A percentile compares a stretch with the other conserved stretches of the same genome.
These are phyloP conservation scores for Neoscytalidium dimidiatum DNA, from an alignment of 2,329 filamentous ascomycete genomes.

Conservation along the genomic window DNA sequence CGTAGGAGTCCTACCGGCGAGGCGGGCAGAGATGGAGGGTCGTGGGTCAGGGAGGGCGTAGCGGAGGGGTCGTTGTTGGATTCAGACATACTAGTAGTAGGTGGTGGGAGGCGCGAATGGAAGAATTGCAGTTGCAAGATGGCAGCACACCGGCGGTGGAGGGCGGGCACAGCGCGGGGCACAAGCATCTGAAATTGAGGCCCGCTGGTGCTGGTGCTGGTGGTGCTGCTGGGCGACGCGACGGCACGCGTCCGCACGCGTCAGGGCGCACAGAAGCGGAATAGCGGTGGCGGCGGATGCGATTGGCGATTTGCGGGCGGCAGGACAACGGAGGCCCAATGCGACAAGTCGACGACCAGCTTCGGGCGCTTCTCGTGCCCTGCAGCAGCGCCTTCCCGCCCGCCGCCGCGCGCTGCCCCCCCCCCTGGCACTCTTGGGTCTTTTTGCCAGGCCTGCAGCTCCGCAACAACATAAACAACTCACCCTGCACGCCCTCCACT, in stretches of 20 bases:
- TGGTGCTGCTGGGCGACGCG: neutral
- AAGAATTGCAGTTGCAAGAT: too few species aligned
- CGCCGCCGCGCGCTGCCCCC: neutral
- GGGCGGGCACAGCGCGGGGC: neutral
- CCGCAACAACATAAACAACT: slow-evolving; percentile 15
- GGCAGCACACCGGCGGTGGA: neutral
- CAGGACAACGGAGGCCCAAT: neutral
- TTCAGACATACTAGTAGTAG: slow-evolving; percentile 11
- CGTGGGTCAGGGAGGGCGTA: slow-evolving; percentile 23
- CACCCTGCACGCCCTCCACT: neutral
- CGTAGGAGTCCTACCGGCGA: slow-evolving; percentile 14
- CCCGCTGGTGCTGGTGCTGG: neutral
- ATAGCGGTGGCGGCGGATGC: neutral
- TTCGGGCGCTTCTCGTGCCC: neutral
- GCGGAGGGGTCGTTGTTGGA: neutral
- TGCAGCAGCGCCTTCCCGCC: slow-evolving; percentile 10
- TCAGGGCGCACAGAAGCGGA: neutral
- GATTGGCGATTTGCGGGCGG: neutral
- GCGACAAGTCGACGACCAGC: neutral
- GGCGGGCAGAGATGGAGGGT: slow-evolving; percentile 24
- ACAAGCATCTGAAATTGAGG: neutral
- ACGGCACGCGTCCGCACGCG: neutral
- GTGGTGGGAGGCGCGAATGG: too few species aligned
- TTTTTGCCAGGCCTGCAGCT: slow-evolving; percentile 6
- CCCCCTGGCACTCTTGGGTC: slow-evolving; percentile 2